These are phyloP conservation scores for Penicillium cataractarum DNA, from an alignment of 495 filamentous ascomycete species.

Conservation along the genomic window DNA sequence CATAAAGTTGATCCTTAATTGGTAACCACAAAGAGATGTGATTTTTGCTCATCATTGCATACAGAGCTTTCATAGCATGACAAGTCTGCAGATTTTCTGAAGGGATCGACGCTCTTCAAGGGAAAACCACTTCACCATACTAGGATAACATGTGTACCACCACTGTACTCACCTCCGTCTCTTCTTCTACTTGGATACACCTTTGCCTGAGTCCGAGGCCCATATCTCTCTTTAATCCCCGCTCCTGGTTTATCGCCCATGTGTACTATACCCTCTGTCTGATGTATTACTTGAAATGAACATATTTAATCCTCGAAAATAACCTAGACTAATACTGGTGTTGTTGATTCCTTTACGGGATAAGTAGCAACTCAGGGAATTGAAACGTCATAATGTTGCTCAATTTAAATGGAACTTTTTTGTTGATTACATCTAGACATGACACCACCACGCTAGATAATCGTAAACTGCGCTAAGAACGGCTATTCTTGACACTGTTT, in stretches of 20 bases:
- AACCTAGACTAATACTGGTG: not conserved
- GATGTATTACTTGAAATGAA: not conserved
- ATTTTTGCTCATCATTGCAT: not conserved
- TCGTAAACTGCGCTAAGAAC: too few species aligned
- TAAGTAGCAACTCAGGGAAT: not conserved
- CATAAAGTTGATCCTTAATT: not conserved
- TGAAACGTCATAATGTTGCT: not conserved
- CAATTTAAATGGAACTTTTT: not conserved
- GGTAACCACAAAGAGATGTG: not conserved
- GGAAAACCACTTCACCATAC: not conserved
- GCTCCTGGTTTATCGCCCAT: not conserved
- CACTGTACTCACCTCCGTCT: not conserved
- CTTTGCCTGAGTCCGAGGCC: not conserved
- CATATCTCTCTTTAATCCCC: not conserved
- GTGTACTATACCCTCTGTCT: slow-evolving; percentile 10
- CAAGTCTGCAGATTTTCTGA: not conserved
- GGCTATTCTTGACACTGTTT: too few species aligned
- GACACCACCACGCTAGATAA: too few species aligned
- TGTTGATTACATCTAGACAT: not conserved
- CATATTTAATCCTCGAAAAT: not conserved
- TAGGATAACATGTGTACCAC: not conserved
- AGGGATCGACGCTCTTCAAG: not conserved
- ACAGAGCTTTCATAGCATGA: not conserved
- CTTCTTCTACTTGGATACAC: not conserved
- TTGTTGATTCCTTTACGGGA: not conserved